phyloP scores from a whole-genome alignment of 768 basidiomycete species.

The Pholiota microspora region DNA sequence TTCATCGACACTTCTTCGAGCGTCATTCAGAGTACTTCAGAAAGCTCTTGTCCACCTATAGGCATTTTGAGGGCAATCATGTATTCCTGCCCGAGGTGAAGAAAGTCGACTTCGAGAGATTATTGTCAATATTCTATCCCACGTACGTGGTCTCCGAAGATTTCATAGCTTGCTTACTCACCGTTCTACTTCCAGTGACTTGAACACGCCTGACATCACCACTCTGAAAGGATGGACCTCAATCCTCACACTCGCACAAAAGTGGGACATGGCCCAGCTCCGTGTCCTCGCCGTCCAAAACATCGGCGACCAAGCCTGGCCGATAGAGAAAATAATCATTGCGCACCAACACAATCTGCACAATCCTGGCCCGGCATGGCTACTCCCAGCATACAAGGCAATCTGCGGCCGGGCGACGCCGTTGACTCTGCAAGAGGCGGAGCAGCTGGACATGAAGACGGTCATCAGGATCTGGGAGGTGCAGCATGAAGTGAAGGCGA shows the following conservation, averaged over 20 bases:
- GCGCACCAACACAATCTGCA: slow-evolving; percentile 25
- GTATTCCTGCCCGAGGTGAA: slow-evolving; percentile 35
- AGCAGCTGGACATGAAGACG: slow-evolving; percentile 28
- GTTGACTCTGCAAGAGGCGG: slow-evolving; percentile 24
- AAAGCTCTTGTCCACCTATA: slow-evolving; percentile 12
- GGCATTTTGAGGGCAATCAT: slow-evolving; percentile 7
- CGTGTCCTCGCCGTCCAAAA: slow-evolving; percentile 30
- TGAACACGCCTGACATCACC: slow-evolving; percentile 25
- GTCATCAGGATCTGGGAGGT: slow-evolving; percentile 31
- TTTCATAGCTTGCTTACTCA: background rate
- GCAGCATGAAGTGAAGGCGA: slow-evolving; percentile 23
- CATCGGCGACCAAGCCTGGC: slow-evolving; percentile 22
- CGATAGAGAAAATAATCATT: slow-evolving; percentile 32
- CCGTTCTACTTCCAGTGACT: slow-evolving; percentile 22
- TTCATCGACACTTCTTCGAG: slow-evolving; percentile 28
- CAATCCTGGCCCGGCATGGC: slow-evolving; percentile 27
- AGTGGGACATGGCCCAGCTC: slow-evolving; percentile 27
- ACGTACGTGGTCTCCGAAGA: slow-evolving; percentile 19
- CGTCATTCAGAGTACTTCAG: slow-evolving; percentile 24
- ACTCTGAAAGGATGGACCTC: slow-evolving; percentile 36
- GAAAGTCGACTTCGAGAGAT: slow-evolving; percentile 30
- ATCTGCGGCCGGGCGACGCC: slow-evolving; percentile 28
- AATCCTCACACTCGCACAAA: slow-evolving; percentile 29
- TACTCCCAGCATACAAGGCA: slow-evolving; percentile 33
- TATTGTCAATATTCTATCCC: slow-evolving; percentile 34